A percentile compares a stretch with the other conserved stretches of the same genome.
These are phyloP conservation scores for Didymella arachidicola DNA, from an alignment of 2,329 filamentous ascomycete genomes.

Conservation along the genomic window DNA sequence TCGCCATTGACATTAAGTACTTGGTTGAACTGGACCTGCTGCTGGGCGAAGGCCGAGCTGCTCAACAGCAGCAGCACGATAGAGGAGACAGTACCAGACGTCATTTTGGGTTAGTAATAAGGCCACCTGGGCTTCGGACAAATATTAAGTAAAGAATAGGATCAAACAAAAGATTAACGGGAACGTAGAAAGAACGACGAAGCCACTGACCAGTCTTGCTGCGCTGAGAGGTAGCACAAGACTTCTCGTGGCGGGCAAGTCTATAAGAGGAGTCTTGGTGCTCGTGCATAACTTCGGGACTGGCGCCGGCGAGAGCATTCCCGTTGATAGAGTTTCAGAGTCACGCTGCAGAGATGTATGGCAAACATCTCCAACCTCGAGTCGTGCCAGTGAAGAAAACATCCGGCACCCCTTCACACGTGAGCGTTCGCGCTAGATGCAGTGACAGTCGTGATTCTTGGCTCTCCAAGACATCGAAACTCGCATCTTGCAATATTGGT, in stretches of 20 bases:
- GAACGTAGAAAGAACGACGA: conserved; percentile 39
- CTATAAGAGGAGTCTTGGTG: conserved; percentile 36
- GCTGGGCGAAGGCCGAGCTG: conserved; percentile 39
- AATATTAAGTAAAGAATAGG: conserved; percentile 37
- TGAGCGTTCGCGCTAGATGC: conserved; percentile 23
- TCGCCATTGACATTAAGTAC: conserved; percentile 52
- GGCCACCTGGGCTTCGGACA: conserved; percentile 45
- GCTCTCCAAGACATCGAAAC: conserved; percentile 20
- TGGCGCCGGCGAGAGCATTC: conserved; percentile 27
- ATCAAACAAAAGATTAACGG: conserved; percentile 30
- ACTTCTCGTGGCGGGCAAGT: conserved; percentile 23
- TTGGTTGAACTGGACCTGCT: conserved; percentile 48
- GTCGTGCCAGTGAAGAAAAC: conserved; percentile 25
- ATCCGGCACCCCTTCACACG: conserved; percentile 22
- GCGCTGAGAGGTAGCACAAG: conserved; percentile 29
- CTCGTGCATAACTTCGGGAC: conserved; percentile 17
- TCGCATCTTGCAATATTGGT: conserved; percentile 29
- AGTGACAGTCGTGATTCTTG: conserved; percentile 17
- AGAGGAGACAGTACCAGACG: conserved; percentile 49
- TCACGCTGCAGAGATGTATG: conserved; percentile 29
- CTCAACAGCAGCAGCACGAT: conserved; percentile 42
- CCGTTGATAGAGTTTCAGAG: conserved; percentile 32
- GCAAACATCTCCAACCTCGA: conserved; percentile 26
- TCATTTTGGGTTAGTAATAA: conserved; percentile 38
- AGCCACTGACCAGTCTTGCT: conserved; percentile 45